Evolutionary conservation across 495 filamentous ascomycete genomes (phyloP).

Genomic region (Penicillium angulare): DNA sequence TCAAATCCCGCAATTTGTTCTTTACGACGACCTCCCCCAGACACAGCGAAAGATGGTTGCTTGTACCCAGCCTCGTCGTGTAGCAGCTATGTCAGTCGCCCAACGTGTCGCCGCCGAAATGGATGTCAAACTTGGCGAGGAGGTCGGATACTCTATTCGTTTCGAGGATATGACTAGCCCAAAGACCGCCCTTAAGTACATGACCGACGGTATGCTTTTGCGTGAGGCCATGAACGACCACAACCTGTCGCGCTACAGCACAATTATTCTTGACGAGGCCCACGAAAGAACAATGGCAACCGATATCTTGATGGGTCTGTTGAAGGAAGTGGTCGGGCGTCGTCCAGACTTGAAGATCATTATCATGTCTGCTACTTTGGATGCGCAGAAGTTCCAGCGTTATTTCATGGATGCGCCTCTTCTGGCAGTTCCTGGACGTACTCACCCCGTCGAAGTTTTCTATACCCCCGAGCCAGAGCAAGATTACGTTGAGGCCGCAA

Average conservation of each 20-base stretch:
- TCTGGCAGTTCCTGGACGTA: slow-evolving; percentile 91
- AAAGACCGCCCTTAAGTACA: slow-evolving; percentile 96
- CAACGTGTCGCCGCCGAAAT: slow-evolving; percentile 97
- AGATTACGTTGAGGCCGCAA: slow-evolving; percentile 93
- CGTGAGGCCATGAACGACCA: slow-evolving; percentile 98
- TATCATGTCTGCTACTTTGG: slow-evolving; percentile 97
- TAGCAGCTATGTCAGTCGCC: slow-evolving; percentile 98
- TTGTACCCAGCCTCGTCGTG: slow-evolving; percentile 96
- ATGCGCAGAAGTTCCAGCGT: slow-evolving; percentile 96
- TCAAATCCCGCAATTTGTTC: slow-evolving; percentile 96
- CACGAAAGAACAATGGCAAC: slow-evolving; percentile 95
- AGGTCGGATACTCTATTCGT: slow-evolving; percentile 98
- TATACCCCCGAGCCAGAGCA: slow-evolving; percentile 96
- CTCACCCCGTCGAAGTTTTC: slow-evolving; percentile 96
- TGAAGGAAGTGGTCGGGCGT: slow-evolving; percentile 79
- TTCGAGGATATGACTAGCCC: slow-evolving; percentile 93
- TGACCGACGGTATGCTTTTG: slow-evolving; percentile 99
- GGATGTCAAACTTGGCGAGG: slow-evolving; percentile 90
- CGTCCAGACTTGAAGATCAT: slow-evolving; percentile 91
- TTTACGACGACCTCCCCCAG: slow-evolving; percentile 94
- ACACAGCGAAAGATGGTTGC: slow-evolving; percentile 82
- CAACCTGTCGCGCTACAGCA: slow-evolving; percentile 86
- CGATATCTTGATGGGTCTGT: slow-evolving; percentile 91
- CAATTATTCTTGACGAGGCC: slow-evolving; percentile 97
- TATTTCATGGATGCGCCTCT: slow-evolving; percentile 95